Percentiles rank a stretch among this genome's conserved stretches.
Conservation (phyloP, 495 filamentous ascomycete species). For the Aspergillus ostianus region DNA sequence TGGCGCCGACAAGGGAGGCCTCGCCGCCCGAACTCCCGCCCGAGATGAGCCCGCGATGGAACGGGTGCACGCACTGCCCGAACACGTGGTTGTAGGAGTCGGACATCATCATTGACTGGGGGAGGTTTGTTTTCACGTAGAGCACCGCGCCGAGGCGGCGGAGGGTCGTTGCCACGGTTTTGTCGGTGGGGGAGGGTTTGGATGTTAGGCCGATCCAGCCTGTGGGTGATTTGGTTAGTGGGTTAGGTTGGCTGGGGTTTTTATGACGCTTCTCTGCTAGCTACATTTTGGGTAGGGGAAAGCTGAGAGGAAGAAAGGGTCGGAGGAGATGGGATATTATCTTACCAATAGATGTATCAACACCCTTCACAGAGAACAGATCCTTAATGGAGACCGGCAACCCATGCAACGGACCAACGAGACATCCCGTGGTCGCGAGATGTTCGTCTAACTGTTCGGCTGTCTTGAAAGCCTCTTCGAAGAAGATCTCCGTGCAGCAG, state of each 20-base stretch:
- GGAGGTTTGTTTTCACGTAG: slow-evolving; percentile 63
- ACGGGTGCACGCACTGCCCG: slow-evolving; percentile 55
- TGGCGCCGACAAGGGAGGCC: slow-evolving; percentile 57
- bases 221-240: slow-evolving; percentile 4
- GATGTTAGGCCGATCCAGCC: slow-evolving; percentile 39
- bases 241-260: neutral
- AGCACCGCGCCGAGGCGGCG: slow-evolving; percentile 49
- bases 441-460: slow-evolving; percentile 44
- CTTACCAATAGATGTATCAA: slow-evolving; percentile 48
- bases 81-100: slow-evolving; percentile 42
- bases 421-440: slow-evolving; percentile 36
- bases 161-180: slow-evolving; percentile 31
- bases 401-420: slow-evolving; percentile 64
- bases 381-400: slow-evolving; percentile 70
- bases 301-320: too few species aligned
- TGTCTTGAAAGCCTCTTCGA: slow-evolving; percentile 42
- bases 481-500: slow-evolving; percentile 67
- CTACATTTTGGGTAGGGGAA: too few species aligned
- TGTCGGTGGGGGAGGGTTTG: slow-evolving; percentile 28
- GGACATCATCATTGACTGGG: slow-evolving; percentile 62
- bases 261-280: too few species aligned
- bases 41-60: slow-evolving; percentile 53
- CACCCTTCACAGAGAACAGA: slow-evolving; percentile 56
- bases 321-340: too few species aligned
- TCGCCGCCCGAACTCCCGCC: slow-evolving; percentile 70